These are phyloP conservation scores for Metroxylon sagu DNA, from an alignment of 176 grass and related monocot genomes.

Conservation along the genomic window DNA sequence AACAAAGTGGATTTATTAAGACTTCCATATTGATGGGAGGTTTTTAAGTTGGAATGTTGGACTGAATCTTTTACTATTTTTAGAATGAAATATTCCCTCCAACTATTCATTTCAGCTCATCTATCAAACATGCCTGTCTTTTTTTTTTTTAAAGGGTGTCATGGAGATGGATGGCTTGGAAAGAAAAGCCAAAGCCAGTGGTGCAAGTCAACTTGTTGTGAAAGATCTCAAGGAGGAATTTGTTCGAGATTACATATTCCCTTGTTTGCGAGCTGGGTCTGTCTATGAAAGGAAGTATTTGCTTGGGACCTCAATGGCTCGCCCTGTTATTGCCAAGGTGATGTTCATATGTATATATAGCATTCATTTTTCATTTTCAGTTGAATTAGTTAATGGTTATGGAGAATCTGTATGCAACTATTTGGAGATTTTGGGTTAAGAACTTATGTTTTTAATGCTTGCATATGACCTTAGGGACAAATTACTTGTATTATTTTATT, in stretches of 20 bases:
- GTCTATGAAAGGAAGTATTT: slow-evolving; percentile 99
- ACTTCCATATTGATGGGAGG: too few species aligned
- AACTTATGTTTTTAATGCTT: too few species aligned
- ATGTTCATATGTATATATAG: slow-evolving; percentile 5
- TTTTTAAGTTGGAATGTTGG: too few species aligned
- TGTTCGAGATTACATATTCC: slow-evolving; percentile 85
- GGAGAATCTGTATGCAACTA: too few species aligned
- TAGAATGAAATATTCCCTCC: too few species aligned
- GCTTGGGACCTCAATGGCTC: slow-evolving; percentile 94
- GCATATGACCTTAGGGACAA: too few species aligned
- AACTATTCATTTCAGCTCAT: too few species aligned
- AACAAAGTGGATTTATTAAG: too few species aligned
- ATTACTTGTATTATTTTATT: too few species aligned
- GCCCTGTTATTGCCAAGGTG: slow-evolving; percentile 97
- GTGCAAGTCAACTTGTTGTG: slow-evolving; percentile 90
- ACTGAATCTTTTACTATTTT: too few species aligned
- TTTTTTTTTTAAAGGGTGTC: slow-evolving; percentile 37
- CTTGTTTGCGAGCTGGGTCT: slow-evolving; percentile 81
- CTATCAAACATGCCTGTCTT: not conserved
- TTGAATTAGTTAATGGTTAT: not conserved
- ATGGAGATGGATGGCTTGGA: slow-evolving; percentile 94
- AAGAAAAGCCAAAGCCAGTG: slow-evolving; percentile 87
- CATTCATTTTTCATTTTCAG: not conserved
- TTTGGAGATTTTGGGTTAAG: too few species aligned
- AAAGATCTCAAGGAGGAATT: slow-evolving; percentile 96